Percentiles rank a stretch among this genome's conserved stretches.
These are phyloP conservation scores for Clathrus columnatus DNA, from an alignment of 768 basidiomycete genomes.

Conservation along the genomic window DNA sequence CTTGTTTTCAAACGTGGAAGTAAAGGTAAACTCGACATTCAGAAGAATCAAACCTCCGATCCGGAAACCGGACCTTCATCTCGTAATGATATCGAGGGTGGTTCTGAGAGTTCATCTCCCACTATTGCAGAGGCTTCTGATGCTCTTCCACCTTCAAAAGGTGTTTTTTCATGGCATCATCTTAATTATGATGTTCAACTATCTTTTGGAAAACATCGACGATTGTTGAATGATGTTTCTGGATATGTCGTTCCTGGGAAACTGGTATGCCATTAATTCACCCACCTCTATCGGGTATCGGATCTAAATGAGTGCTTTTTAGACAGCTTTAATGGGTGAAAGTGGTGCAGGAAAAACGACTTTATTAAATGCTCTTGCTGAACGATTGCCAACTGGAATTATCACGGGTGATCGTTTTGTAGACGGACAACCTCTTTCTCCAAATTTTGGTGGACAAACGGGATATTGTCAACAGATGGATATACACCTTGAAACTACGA, in stretches of 20 bases:
- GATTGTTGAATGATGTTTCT: slow-evolving; percentile 61
- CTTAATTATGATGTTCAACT: slow-evolving; percentile 59
- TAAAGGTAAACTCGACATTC: neutral
- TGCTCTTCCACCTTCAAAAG: slow-evolving; percentile 18
- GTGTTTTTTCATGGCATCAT: slow-evolving; percentile 74
- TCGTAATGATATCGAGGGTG: neutral
- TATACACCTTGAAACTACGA: slow-evolving; percentile 63
- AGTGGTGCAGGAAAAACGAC: slow-evolving; percentile 61
- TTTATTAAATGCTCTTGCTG: slow-evolving; percentile 65
- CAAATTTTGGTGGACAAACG: slow-evolving; percentile 49
- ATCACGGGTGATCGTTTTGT: slow-evolving; percentile 56
- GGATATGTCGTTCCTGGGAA: slow-evolving; percentile 80
- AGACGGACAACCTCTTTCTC: slow-evolving; percentile 51
- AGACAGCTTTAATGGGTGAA: slow-evolving; percentile 67
- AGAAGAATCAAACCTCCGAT: slow-evolving; percentile 19
- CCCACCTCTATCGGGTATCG: slow-evolving; percentile 26
- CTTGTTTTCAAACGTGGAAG: slow-evolving; percentile 59
- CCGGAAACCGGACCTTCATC: slow-evolving; percentile 19
- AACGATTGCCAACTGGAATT: slow-evolving; percentile 64
- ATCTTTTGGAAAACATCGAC: slow-evolving; percentile 32
- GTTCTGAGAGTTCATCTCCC: neutral
- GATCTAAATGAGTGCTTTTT: slow-evolving; percentile 19
- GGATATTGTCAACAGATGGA: slow-evolving; percentile 87
- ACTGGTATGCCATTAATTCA: slow-evolving; percentile 24
- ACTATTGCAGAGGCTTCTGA: slow-evolving; percentile 22